A percentile compares a stretch with the other conserved stretches of the same genome.
phyloP scores from a whole-genome alignment of 352 stramenopile species.

The Bremia lactucae region DNA sequence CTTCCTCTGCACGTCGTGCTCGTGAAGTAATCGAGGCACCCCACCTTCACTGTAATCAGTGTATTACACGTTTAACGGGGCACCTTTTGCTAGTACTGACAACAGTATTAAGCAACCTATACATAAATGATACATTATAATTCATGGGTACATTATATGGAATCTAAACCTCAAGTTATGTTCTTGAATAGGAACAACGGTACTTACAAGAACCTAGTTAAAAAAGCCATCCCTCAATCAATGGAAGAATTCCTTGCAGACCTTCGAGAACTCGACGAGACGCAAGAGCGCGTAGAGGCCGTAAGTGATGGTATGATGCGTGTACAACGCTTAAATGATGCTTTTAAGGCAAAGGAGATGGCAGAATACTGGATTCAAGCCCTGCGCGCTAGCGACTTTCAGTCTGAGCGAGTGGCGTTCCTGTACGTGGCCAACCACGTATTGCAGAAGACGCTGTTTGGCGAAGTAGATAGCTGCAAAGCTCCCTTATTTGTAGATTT shows the following conservation, averaged over 20 bases:
- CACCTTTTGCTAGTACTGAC: no score
- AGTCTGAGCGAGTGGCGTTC: slow-evolving; percentile 71
- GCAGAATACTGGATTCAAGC: slow-evolving; percentile 54
- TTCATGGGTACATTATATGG: no score
- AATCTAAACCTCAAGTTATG: no score
- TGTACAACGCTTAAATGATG: slow-evolving; percentile 25
- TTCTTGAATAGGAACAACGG: no score
- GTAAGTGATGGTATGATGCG: slow-evolving; percentile 69
- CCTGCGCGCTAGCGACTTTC: slow-evolving; percentile 60
- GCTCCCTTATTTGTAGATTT: slow-evolving; percentile 21
- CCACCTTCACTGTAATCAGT: no score
- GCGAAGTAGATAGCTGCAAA: slow-evolving; percentile 10
- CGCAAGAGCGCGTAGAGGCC: slow-evolving; percentile 70
- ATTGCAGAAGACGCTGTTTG: slow-evolving; percentile 57
- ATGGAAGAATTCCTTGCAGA: slow-evolving; percentile 78
- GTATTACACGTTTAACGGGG: no score
- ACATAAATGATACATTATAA: no score
- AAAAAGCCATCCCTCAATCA: no score
- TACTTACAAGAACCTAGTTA: no score
- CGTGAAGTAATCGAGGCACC: no score
- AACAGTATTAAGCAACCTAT: no score
- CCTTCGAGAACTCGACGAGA: slow-evolving; percentile 67
- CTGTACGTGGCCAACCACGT: slow-evolving; percentile 82
- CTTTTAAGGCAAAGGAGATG: slow-evolving; percentile 30
- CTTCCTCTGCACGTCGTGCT: no score